Evolutionary conservation across 208 protist genomes (phyloP).

Genomic region (Porcisia deanei): DNA sequence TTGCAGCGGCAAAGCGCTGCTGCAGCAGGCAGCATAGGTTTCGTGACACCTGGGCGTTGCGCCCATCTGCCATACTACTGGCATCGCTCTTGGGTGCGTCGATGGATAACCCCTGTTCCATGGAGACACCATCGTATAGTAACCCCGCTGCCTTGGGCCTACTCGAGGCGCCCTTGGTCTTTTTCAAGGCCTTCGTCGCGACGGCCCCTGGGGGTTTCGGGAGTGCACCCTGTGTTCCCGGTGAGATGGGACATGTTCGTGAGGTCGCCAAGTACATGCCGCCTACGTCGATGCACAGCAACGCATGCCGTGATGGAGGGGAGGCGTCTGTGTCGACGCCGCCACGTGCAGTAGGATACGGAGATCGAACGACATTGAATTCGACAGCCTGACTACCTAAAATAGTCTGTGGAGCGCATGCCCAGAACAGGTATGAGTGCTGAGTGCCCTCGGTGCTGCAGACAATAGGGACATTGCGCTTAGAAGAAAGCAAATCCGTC

Average conservation of each 20-base stretch:
- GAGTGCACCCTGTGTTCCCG: background rate
- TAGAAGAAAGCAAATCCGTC: background rate
- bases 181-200: background rate
- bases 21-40: slow-evolving; percentile 8
- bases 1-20: slow-evolving; percentile 12
- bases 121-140: background rate
- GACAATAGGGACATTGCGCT: too few relatives aligned
- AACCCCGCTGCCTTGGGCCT: background rate
- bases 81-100: background rate
- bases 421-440: background rate
- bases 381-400: background rate
- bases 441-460: background rate
- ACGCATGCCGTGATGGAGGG: background rate
- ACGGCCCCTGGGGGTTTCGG: background rate
- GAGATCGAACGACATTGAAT: background rate
- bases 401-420: background rate
- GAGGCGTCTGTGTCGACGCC: background rate
- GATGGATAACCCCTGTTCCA: background rate
- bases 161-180: background rate
- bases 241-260: background rate
- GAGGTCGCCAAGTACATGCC: slow-evolving; percentile 15
- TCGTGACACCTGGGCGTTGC: background rate
- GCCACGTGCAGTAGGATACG: background rate
- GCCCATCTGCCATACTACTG: background rate
- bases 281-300: slow-evolving; percentile 25